Base-by-base conservation (phyloP, 2,329 filamentous ascomycete genomes). In the Elsinoe batatas region DNA sequence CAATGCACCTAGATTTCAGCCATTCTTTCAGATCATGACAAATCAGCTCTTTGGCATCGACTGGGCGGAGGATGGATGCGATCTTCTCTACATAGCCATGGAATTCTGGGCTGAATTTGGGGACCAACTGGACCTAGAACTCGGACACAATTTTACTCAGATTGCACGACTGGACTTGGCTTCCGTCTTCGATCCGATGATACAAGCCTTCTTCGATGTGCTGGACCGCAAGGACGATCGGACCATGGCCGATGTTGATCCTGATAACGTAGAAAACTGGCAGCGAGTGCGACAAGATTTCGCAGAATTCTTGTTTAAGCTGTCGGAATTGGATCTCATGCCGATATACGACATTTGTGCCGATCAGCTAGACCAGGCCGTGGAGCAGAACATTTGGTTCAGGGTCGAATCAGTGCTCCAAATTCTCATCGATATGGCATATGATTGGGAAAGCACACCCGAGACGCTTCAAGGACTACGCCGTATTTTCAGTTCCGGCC, bases 81-180 rank as follows among this genome's bases (percentile, higher is more conserved):
- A 37, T 6, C 38, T 46, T 22, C 30, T 55, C 2, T 42, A 46
- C 53, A 36, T 55, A 1, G 81, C 84, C 1, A 76, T 91, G 12
- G 87, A 93, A 63, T 91, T 93, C 66, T 93, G 88, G 88, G 84
- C 81, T 15, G 83, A 81, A 1, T 89, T 84, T 65, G 80, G 87
- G 5, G 87, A 90, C 68, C 64, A 66, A 53, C 79, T 80, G 11
- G 76, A 74, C 83, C 73, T 79, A 76, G 58, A 85, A 82, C 65
- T 74, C 8, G 32, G 33, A 8, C 71, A 79, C 44, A 80, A 76
- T 58, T 76, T 77, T 1, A 74, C 75, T n/a, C 73, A 77, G 56
- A 58, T 64, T 0, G 68, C 63, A 20, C 70, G 71, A 3, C 65
- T 69, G 5, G 88, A 84, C 83, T 75, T 84, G 49, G 70, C 73